Conservation (phyloP, 306 rosid genomes). For the Hippophae rhamnoides region DNA sequence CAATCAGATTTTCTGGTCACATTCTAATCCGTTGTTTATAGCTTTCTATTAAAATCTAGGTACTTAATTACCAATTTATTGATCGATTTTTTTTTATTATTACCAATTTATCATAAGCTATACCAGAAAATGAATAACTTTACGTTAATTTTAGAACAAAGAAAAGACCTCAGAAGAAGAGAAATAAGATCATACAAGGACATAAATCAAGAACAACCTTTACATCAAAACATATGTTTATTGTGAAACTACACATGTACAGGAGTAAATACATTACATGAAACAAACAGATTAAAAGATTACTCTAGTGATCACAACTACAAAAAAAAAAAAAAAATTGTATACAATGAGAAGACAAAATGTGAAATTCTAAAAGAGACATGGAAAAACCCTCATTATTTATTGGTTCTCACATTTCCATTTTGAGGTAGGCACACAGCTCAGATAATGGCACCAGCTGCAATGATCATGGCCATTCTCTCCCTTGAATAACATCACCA, state of each 20-base stretch:
- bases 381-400: conserved; percentile 13
- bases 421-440: conserved; percentile 40
- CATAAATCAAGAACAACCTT: no score
- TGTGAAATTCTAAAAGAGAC: background rate
- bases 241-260: conserved; percentile 9
- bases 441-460: conserved; percentile 43
- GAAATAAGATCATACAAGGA: no score
- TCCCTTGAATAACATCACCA: conserved; percentile 10
- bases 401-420: conserved; percentile 31
- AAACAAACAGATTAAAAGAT: background rate
- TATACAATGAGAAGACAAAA: background rate
- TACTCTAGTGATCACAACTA: no score
- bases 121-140: no score
- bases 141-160: no score
- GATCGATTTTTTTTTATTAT: no score
- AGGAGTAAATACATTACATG: background rate
- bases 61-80: no score
- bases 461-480: conserved; percentile 31
- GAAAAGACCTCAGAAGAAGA: no score
- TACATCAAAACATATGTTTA: background rate
- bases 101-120: no score
- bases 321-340: background rate
- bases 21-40: no score
- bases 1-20: no score
- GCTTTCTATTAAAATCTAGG: no score